A percentile compares a stretch with the other conserved stretches of the same genome.
Conservation (phyloP, 805 yeast genomes). For the Ogataea nitratoaversa region DNA sequence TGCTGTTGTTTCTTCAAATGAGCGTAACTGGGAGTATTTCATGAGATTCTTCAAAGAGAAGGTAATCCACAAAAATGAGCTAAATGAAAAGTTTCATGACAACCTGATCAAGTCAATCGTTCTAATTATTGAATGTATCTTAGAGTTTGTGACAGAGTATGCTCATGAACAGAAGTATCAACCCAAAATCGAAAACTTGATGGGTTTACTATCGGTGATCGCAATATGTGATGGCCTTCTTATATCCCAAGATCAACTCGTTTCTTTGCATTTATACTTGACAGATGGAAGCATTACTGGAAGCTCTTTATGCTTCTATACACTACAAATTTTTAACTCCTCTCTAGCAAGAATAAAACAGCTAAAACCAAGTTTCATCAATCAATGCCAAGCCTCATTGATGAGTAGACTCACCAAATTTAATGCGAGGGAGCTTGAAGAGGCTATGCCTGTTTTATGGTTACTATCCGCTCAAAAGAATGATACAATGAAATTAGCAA, state of each 20-base stretch:
- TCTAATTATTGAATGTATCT: slow-evolving; percentile 31
- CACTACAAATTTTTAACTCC: slow-evolving; percentile 51
- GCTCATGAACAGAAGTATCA: slow-evolving; percentile 25
- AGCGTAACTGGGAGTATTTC: slow-evolving; percentile 40
- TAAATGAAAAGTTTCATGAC: slow-evolving; percentile 14
- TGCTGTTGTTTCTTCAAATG: slow-evolving; percentile 33
- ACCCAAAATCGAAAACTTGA: slow-evolving; percentile 30
- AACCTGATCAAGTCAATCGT: slow-evolving; percentile 21
- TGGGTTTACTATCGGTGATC: slow-evolving; percentile 53
- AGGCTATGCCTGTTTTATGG: slow-evolving; percentile 73
- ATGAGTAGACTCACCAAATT: slow-evolving; percentile 56
- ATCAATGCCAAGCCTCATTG: slow-evolving; percentile 47
- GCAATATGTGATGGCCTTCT: slow-evolving; percentile 50
- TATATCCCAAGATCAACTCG: slow-evolving; percentile 62
- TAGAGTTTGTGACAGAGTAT: slow-evolving; percentile 35
- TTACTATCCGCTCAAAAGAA: slow-evolving; percentile 42
- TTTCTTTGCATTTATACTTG: slow-evolving; percentile 61
- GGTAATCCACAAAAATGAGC: slow-evolving; percentile 32
- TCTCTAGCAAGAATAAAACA: slow-evolving; percentile 41
- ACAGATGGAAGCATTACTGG: slow-evolving; percentile 42
- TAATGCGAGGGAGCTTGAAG: slow-evolving; percentile 56
- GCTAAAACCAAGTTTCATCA: slow-evolving; percentile 48
- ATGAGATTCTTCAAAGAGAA: slow-evolving; percentile 44
- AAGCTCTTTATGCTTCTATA: slow-evolving; percentile 39
- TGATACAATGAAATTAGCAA: slow-evolving; percentile 46